Conservation (phyloP, 1,284 basidiomycete genomes). For the Jaminaea rosea region DNA sequence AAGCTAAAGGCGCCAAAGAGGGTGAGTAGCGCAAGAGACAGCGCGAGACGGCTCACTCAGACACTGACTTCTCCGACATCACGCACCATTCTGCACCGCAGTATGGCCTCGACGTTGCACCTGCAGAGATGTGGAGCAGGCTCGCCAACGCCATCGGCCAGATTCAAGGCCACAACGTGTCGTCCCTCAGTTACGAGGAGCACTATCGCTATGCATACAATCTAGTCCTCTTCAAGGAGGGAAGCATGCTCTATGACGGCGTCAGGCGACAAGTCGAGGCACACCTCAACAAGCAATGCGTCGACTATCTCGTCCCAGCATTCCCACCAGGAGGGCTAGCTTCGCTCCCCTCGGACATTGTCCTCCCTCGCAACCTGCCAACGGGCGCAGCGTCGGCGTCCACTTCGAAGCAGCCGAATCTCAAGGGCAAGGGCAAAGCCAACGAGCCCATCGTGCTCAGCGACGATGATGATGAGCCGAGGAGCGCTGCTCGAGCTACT, state of each 20-base stretch:
- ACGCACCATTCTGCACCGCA: slow-evolving; percentile 5
- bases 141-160: slow-evolving; percentile 77
- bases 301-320: slow-evolving; percentile 66
- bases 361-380: slow-evolving; percentile 52
- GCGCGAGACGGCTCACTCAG: background rate
- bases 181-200: slow-evolving; percentile 89
- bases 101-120: slow-evolving; percentile 33
- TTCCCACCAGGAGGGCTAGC: slow-evolving; percentile 62
- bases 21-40: background rate
- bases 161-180: slow-evolving; percentile 90
- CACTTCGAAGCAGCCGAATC: background rate
- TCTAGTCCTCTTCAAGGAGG: slow-evolving; percentile 51
- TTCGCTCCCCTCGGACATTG: slow-evolving; percentile 18
- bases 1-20: slow-evolving; percentile 8
- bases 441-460: too few species aligned
- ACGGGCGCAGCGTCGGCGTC: slow-evolving; percentile 9
- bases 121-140: slow-evolving; percentile 56
- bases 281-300: slow-evolving; percentile 73
- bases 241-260: slow-evolving; percentile 79
- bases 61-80: background rate
- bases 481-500: background rate
- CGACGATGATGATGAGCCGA: too few species aligned
- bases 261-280: slow-evolving; percentile 68
- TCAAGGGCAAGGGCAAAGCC: slow-evolving; percentile 29
- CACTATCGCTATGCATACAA: slow-evolving; percentile 57